These are phyloP conservation scores for Colletotrichum cordylinicola DNA, from an alignment of 2,329 filamentous ascomycete species.

Conservation along the genomic window DNA sequence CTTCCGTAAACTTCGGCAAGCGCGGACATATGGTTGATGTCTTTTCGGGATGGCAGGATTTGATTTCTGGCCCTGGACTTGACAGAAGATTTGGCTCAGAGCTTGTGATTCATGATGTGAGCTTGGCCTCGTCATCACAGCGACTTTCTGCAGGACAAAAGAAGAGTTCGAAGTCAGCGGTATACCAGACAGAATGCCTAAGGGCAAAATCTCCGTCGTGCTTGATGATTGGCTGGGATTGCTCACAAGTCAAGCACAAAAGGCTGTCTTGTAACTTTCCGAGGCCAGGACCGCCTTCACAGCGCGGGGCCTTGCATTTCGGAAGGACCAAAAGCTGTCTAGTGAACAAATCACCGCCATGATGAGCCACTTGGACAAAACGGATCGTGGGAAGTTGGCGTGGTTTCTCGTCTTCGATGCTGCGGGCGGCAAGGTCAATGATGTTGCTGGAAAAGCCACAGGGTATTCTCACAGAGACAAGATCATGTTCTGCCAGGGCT, in stretches of 20 bases:
- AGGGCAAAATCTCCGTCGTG: conserved; percentile 42
- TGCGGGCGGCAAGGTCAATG: conserved; percentile 64
- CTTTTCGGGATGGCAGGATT: conserved; percentile 63
- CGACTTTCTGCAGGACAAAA: conserved; percentile 65
- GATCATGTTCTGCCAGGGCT: conserved; percentile 68
- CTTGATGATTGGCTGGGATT: conserved; percentile 69
- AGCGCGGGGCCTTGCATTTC: conserved; percentile 62
- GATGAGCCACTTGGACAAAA: conserved; percentile 57
- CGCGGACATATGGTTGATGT: conserved; percentile 51
- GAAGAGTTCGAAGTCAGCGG: conserved; percentile 59
- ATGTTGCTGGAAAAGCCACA: conserved; percentile 59
- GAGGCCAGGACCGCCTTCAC: conserved; percentile 58
- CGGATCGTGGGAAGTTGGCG: conserved; percentile 54
- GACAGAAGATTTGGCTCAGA: conserved; percentile 64
- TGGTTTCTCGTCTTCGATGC: conserved; percentile 70
- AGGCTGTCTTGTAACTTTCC: conserved; percentile 51
- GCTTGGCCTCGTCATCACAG: conserved; percentile 60
- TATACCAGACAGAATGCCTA: conserved; percentile 53
- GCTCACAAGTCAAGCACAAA: conserved; percentile 56
- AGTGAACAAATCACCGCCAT: conserved; percentile 50
- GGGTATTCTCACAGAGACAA: conserved; percentile 70
- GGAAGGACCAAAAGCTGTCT: conserved; percentile 51
- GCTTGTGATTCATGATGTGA: conserved; percentile 60
- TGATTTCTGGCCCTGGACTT: conserved; percentile 58
- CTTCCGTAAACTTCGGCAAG: conserved; percentile 55